Percentiles rank a stretch among this genome's conserved stretches.
These are phyloP conservation scores for Phellopilus nigrolimitatus DNA, from an alignment of 1,284 basidiomycete genomes.

Conservation along the genomic window DNA sequence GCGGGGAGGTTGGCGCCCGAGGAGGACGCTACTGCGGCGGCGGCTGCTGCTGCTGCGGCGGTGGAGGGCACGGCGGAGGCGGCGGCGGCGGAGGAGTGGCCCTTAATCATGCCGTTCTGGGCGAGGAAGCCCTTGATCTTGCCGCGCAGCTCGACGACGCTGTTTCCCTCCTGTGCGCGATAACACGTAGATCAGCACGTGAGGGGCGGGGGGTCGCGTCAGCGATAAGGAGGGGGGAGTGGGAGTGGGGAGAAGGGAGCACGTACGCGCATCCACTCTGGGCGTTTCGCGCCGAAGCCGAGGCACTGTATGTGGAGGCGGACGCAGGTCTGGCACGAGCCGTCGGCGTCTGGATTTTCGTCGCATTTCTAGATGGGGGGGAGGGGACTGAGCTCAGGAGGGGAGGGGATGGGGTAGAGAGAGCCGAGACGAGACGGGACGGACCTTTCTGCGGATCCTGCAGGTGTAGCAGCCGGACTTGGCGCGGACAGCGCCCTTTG, in stretches of 20 bases:
- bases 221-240: neutral
- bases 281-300: slow-evolving; percentile 77
- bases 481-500: slow-evolving; percentile 71
- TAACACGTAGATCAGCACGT: slow-evolving; percentile 16
- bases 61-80: neutral
- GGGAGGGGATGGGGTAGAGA: slow-evolving; percentile 20
- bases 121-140: slow-evolving; percentile 74
- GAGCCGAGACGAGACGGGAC: slow-evolving; percentile 24
- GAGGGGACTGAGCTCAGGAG: slow-evolving; percentile 12
- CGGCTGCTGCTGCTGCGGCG: neutral
- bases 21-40: neutral
- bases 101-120: slow-evolving; percentile 80
- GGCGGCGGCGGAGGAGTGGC: slow-evolving; percentile 44
- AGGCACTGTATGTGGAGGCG: slow-evolving; percentile 80
- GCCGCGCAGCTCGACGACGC: slow-evolving; percentile 61
- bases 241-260: slow-evolving; percentile 10
- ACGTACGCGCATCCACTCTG: slow-evolving; percentile 77
- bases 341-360: slow-evolving; percentile 56
- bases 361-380: slow-evolving; percentile 66
- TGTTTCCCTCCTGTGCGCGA: slow-evolving; percentile 54
- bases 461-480: slow-evolving; percentile 85
- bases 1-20: neutral
- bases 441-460: slow-evolving; percentile 75
- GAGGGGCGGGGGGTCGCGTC: slow-evolving; percentile 2
- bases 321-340: slow-evolving; percentile 68